Base-by-base conservation (phyloP, 495 filamentous ascomycete genomes). In the Penicillium riverlandense region DNA sequence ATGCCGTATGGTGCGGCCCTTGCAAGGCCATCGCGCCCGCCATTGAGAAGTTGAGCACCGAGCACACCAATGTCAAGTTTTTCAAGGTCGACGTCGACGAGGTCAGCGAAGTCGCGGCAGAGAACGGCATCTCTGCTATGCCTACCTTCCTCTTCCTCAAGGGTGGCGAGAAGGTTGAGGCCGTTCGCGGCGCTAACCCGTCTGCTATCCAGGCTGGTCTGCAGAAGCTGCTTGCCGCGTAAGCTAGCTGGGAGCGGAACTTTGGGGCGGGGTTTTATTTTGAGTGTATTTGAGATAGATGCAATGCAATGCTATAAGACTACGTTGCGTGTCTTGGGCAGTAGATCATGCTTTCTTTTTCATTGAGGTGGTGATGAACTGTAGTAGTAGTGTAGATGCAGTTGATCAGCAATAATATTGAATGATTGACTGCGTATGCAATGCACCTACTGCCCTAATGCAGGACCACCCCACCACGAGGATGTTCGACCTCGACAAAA, bases 51-150 rank as follows among this genome's bases (percentile, higher is more conserved):
- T 81, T 67, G 61, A 76, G 79, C 59, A 53, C 82, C 36, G 50
- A 61, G 13, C 74, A 75, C 66, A 36, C 72, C 48, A 56, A 68
- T 44, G 76, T 80, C 53, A 72, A 77, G 57, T 96, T 96, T 72
- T 84, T 78, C 79, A 95, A 96, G 78, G 65, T 98, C 61, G 90
- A 97, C 68, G 90, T 97, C 48, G 92, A 98, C 65, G 71, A 85
- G 48, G 70, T 91, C 27, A 65, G 82, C 45, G 78, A 85, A 1
- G 80, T 95, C 11, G 84, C 86, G 31, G 76, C 83, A 54, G 80
- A 94, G 57, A 80, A 92, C 43, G 80, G 79, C 50, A 78, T 98
- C 69, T 84, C 86, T 54, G 90, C 92, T 57, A 97, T 98, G 92
- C 92, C 92, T 43, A 96, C 91, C 10, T 96, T 98, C 72, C 45